Conservation (phyloP, 108 stramenopile genomes). For the Craspedostauros australis region DNA sequence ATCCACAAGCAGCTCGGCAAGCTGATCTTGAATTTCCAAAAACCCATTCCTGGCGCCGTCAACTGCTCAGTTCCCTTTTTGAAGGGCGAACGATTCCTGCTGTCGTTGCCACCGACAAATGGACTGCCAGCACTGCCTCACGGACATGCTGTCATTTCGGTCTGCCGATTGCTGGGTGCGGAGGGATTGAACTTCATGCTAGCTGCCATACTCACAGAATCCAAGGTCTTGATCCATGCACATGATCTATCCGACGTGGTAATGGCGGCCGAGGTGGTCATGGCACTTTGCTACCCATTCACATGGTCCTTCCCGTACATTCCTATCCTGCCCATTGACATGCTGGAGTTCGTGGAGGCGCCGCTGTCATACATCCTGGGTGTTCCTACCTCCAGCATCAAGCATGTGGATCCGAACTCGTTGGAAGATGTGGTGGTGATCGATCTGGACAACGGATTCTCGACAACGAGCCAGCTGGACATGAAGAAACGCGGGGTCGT, state of each 20-base stretch:
- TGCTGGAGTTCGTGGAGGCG: conserved; percentile 83
- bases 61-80: conserved; percentile 84
- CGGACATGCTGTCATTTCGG: conserved; percentile 57
- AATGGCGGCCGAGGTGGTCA: conserved; percentile 82
- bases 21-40: conserved; percentile 67
- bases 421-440: conserved; percentile 81
- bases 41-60: conserved; percentile 75
- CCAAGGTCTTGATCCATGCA: conserved; percentile 79
- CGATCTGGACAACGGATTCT: conserved; percentile 70
- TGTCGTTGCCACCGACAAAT: conserved; percentile 55
- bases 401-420: conserved; percentile 46
- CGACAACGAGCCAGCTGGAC: conserved; percentile 32
- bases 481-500: conserved; percentile 12
- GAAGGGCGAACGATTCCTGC: conserved; percentile 60
- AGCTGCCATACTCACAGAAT: conserved; percentile 79
- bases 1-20: conserved; percentile 54
- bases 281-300: conserved; percentile 82
- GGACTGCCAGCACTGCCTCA: conserved; percentile 78
- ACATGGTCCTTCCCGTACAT: conserved; percentile 81
- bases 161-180: conserved; percentile 71
- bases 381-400: conserved; percentile 54
- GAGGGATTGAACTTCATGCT: conserved; percentile 73
- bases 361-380: conserved; percentile 80
- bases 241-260: conserved; percentile 72
- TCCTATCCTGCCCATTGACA: conserved; percentile 70